phyloP scores from a whole-genome alignment of 2,329 filamentous ascomycete genomes.

The Phaeosphaeria sp. region DNA sequence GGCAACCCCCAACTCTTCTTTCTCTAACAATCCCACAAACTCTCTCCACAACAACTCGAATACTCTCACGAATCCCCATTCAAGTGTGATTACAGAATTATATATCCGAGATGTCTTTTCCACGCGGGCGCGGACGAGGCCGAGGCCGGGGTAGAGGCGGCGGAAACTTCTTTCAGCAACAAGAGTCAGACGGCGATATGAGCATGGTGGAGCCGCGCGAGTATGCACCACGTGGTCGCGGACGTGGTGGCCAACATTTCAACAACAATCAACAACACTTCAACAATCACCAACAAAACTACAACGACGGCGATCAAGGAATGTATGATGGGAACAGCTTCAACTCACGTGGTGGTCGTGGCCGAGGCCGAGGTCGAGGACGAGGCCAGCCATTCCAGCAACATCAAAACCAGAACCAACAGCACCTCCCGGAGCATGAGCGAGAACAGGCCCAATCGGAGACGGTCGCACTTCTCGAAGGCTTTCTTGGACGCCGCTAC shows the following conservation, averaged over 20 bases:
- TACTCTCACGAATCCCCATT: background rate
- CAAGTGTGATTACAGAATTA: background rate
- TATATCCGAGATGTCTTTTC: slow-evolving; percentile 10
- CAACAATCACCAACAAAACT: background rate
- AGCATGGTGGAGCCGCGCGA: slow-evolving; percentile 12
- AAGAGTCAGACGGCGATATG: slow-evolving; percentile 14
- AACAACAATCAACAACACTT: slow-evolving; percentile 3
- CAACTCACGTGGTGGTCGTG: slow-evolving; percentile 21
- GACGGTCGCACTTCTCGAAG: slow-evolving; percentile 69
- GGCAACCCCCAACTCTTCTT: slow-evolving; percentile 3
- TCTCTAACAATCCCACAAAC: slow-evolving; percentile 1
- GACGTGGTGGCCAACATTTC: slow-evolving; percentile 12
- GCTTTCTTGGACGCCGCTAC: slow-evolving; percentile 78
- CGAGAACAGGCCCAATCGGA: slow-evolving; percentile 17
- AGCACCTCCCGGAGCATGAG: slow-evolving; percentile 63
- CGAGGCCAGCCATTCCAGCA: slow-evolving; percentile 19
- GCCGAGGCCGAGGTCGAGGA: slow-evolving; percentile 27
- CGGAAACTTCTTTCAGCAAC: slow-evolving; percentile 11
- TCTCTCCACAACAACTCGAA: background rate
- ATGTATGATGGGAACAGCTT: slow-evolving; percentile 12
- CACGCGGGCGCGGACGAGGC: slow-evolving; percentile 23
- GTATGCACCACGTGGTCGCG: slow-evolving; percentile 12
- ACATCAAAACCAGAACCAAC: slow-evolving; percentile 73
- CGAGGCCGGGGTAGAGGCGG: slow-evolving; percentile 26
- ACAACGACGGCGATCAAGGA: slow-evolving; percentile 12